A percentile compares a stretch with the other conserved stretches of the same genome.
phyloP scores from a whole-genome alignment of 1,139 yeast species.

The Fermentozyma sake region DNA sequence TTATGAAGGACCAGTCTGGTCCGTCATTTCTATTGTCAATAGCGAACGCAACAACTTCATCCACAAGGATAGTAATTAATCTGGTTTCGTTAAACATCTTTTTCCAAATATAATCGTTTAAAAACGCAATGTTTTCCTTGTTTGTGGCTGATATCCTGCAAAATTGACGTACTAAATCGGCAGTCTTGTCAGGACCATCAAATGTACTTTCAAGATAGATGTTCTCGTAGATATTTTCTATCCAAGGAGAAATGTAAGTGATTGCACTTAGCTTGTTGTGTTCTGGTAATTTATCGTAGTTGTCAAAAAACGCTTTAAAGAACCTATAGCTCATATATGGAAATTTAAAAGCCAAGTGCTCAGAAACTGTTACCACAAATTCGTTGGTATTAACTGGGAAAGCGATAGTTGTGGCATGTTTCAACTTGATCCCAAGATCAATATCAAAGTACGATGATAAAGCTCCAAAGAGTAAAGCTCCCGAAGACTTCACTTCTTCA shows the following conservation, averaged over 20 bases:
- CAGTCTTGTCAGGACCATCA: slow-evolving; percentile 57
- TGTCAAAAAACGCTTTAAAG: slow-evolving; percentile 55
- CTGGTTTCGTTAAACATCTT: slow-evolving; percentile 59
- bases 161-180: slow-evolving; percentile 59
- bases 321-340: slow-evolving; percentile 65
- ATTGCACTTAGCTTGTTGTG: slow-evolving; percentile 39
- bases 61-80: slow-evolving; percentile 55
- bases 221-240: slow-evolving; percentile 58
- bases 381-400: slow-evolving; percentile 70
- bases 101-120: slow-evolving; percentile 65
- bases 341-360: slow-evolving; percentile 49
- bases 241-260: slow-evolving; percentile 70
- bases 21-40: slow-evolving; percentile 74
- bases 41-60: slow-evolving; percentile 71
- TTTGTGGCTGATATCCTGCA: slow-evolving; percentile 59
- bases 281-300: slow-evolving; percentile 42
- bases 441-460: slow-evolving; percentile 57
- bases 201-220: slow-evolving; percentile 52
- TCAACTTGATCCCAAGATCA: slow-evolving; percentile 55
- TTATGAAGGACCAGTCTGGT: slow-evolving; percentile 59
- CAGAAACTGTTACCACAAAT: slow-evolving; percentile 58
- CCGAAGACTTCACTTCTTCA: slow-evolving; percentile 57
- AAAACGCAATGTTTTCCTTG: slow-evolving; percentile 28
- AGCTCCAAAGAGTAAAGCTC: slow-evolving; percentile 63
- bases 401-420: slow-evolving; percentile 58